A percentile compares a stretch with the other conserved stretches of the same genome.
These are phyloP conservation scores for Sequoiadendron giganteum DNA, from an alignment of 75 land plant species.

Conservation along the genomic window DNA sequence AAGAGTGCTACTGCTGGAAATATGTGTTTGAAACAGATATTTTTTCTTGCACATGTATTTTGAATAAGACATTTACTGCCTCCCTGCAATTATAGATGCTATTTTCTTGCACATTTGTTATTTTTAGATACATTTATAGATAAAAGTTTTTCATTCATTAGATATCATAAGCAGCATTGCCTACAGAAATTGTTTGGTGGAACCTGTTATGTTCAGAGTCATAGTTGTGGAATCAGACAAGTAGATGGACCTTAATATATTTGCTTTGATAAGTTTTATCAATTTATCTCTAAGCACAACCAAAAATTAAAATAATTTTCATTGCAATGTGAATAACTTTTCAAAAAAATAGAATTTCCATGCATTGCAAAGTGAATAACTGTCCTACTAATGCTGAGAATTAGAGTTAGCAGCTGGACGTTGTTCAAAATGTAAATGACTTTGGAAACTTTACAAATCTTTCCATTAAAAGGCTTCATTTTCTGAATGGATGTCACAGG, in stretches of 20 bases:
- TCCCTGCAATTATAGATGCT: not conserved
- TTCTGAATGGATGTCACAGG: conserved; percentile 31
- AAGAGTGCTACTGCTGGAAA: not conserved
- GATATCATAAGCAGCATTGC: not conserved
- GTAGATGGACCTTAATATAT: not conserved
- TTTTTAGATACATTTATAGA: not conserved
- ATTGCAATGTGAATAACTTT: too few species aligned
- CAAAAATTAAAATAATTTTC: not conserved
- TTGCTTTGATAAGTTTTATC: not conserved
- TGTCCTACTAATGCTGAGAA: not conserved
- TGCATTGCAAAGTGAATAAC: not conserved
- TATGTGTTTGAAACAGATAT: not conserved
- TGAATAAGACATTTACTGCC: not conserved
- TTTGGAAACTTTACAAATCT: not conserved
- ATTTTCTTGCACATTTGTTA: not conserved
- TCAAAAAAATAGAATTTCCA: not conserved
- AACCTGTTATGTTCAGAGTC: not conserved
- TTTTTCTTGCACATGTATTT: not conserved
- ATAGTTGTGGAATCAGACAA: not conserved
- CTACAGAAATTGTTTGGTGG: not conserved
- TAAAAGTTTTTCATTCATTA: not conserved
- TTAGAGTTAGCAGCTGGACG: not conserved
- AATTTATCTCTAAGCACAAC: not conserved
- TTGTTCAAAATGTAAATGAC: not conserved
- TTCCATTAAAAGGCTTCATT: not conserved